Evolutionary conservation across 768 basidiomycete genomes (phyloP).

Genomic region (Leccinellum rugosiceps): DNA sequence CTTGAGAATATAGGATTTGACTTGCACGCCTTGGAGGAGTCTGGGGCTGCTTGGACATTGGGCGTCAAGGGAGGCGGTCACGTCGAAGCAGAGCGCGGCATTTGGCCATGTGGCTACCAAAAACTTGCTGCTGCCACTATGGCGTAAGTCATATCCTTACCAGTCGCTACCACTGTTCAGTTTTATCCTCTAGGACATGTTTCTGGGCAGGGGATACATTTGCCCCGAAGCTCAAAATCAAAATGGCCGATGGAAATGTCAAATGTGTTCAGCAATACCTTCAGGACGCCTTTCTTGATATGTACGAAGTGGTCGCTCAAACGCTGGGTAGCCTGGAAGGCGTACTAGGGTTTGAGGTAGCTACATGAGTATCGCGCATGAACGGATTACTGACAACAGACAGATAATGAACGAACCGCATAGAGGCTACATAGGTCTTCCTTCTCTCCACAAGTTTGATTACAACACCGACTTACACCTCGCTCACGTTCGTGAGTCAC

Average conservation of each 20-base stretch:
- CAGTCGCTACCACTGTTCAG: not conserved
- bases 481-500: constrained; percentile 63
- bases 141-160: constrained; percentile 53
- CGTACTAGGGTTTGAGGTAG: constrained; percentile 88
- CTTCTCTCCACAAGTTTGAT: constrained; percentile 81
- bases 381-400: constrained; percentile 1
- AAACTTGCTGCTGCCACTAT: constrained; percentile 92
- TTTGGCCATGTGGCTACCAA: constrained; percentile 94
- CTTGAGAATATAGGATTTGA: constrained; percentile 85
- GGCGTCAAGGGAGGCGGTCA: constrained; percentile 79
- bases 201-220: constrained; percentile 94
- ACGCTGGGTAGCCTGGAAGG: constrained; percentile 71
- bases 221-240: constrained; percentile 66
- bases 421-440: constrained; percentile 82
- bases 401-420: constrained; percentile 96
- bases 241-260: constrained; percentile 42
- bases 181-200: constrained; percentile 55
- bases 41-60: constrained; percentile 82
- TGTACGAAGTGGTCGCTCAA: constrained; percentile 66
- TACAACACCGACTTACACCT: constrained; percentile 95
- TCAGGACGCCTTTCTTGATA: constrained; percentile 76
- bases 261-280: constrained; percentile 78
- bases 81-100: constrained; percentile 70
- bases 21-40: constrained; percentile 70
- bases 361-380: constrained; percentile 1